These are phyloP conservation scores for Helicocarpus griseus DNA, from an alignment of 2,329 filamentous ascomycete species.

Conservation along the genomic window DNA sequence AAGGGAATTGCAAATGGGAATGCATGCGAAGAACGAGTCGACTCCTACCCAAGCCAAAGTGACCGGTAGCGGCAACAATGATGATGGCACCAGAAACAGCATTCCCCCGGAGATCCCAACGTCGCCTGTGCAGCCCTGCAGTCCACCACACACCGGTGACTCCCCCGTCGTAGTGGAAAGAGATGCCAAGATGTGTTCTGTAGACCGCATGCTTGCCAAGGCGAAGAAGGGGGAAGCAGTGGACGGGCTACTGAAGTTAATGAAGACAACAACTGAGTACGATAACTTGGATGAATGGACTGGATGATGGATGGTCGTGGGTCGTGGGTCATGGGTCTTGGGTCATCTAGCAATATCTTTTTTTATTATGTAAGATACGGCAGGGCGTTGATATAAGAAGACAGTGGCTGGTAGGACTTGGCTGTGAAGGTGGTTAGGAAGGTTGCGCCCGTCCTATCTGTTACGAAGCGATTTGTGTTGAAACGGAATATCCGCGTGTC, in stretches of 20 bases:
- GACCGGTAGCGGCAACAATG: not conserved
- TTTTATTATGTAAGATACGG: not conserved
- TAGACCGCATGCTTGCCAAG: conserved; percentile 15
- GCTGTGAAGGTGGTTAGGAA: not conserved
- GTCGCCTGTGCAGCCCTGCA: conserved; percentile 28
- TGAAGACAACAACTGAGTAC: conserved; percentile 25
- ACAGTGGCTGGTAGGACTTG: not conserved
- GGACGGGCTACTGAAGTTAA: conserved; percentile 31
- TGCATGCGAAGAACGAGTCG: not conserved
- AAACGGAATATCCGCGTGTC: no score
- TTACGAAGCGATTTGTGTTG: not conserved
- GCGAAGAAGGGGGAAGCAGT: conserved; percentile 28
- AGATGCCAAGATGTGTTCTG: conserved; percentile 9
- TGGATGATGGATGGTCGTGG: conserved; percentile 10
- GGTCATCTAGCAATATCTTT: not conserved
- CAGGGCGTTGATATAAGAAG: not conserved
- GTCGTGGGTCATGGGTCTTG: not conserved
- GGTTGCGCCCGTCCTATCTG: not conserved
- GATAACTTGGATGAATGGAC: conserved; percentile 18
- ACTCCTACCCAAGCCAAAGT: conserved; percentile 14
- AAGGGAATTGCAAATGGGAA: conserved; percentile 5
- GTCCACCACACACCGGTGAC: conserved; percentile 23
- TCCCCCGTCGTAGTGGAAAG: conserved; percentile 13
- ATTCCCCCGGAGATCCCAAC: conserved; percentile 5
- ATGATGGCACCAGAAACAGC: not conserved